These are phyloP conservation scores for Myxozyma lipomycoides DNA, from an alignment of 805 yeast species.

Conservation along the genomic window DNA sequence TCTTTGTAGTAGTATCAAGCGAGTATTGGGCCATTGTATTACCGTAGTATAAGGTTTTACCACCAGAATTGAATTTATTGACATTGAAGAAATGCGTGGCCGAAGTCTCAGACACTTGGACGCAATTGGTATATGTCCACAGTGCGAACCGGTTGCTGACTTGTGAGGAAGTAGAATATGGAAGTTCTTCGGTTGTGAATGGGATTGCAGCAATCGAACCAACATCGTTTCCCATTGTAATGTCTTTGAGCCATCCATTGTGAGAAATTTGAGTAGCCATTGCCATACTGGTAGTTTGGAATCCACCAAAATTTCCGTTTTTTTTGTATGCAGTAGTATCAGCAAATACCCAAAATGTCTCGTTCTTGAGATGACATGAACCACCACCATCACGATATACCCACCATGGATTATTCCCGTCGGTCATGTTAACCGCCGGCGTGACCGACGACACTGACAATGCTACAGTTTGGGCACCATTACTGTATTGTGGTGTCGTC, in stretches of 20 bases:
- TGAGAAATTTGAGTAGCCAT: slow-evolving; percentile 1
- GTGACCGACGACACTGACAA: not conserved
- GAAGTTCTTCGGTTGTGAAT: slow-evolving; percentile 8
- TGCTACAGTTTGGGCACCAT: slow-evolving; percentile 7
- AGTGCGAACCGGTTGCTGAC: slow-evolving; percentile 11
- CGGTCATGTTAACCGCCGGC: slow-evolving; percentile 12
- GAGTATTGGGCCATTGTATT: slow-evolving; percentile 15
- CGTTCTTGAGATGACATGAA: slow-evolving; percentile 17
- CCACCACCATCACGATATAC: slow-evolving; percentile 27
- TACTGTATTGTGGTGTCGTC: slow-evolving; percentile 5
- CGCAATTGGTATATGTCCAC: slow-evolving; percentile 25
- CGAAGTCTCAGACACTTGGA: slow-evolving; percentile 6
- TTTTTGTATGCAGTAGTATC: slow-evolving; percentile 14
- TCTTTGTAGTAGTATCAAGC: slow-evolving; percentile 11
- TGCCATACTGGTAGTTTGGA: slow-evolving; percentile 6
- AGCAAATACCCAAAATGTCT: slow-evolving; percentile 19
- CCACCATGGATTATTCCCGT: slow-evolving; percentile 10
- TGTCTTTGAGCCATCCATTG: slow-evolving; percentile 4
- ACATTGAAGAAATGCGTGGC: slow-evolving; percentile 18
- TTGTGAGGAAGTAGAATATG: not conserved
- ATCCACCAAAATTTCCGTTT: slow-evolving; percentile 8
- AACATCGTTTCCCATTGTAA: slow-evolving; percentile 3
- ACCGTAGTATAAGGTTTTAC: slow-evolving; percentile 5
- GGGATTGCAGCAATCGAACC: slow-evolving; percentile 18
- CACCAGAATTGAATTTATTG: slow-evolving; percentile 5